Evolutionary conservation across 1,139 yeast species (phyloP), one percentile per base, ranked within the genome.

Genomic region (Nakaseomyces bracarensis): DNA sequence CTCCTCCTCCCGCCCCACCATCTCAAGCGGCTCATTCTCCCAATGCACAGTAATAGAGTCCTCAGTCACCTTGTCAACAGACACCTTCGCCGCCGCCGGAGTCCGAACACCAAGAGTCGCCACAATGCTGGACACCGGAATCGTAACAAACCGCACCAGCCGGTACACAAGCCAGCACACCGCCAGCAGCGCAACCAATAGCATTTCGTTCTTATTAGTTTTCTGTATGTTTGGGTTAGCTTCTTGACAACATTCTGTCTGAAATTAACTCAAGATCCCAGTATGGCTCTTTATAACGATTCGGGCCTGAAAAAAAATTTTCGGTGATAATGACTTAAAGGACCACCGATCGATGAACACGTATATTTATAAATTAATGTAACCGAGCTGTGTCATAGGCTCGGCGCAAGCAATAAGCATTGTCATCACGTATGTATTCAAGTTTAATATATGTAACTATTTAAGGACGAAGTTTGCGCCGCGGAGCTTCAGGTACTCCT

Each of bases 401-500:
- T n/a, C n/a, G n/a, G n/a, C n/a, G n/a, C n/a, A n/a, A n/a, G n/a
- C n/a, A n/a, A n/a, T n/a, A n/a, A n/a, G n/a, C n/a, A n/a, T n/a
- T n/a, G n/a, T n/a, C n/a, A n/a, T n/a, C n/a, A n/a, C 20, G 15
- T 15, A 36, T 27, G 27, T 18, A 25, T 9, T 26, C 6, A 16
- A 16, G 16, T 9, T 15, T 26, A n/a, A 14, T n/a, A 25, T 25
- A 14, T 14, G 14, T n/a, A 11, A n/a, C 55, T 56, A 79, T 49
- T 75, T 80, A 59, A 89, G 70, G 7, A 89, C 77, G 18, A 89
- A 89, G 58, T 87, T 83, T 31, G 96, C 97, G 38, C 86, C 87
- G 52, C 98, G 72, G 49, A 91, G 68, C 52, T 84, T 83, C 57
- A 91, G 69, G 60, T 87, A 91, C 61, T 86, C 95, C 64, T 91